Conservation (phyloP, 768 basidiomycete species). For the Galerina sulciceps region DNA sequence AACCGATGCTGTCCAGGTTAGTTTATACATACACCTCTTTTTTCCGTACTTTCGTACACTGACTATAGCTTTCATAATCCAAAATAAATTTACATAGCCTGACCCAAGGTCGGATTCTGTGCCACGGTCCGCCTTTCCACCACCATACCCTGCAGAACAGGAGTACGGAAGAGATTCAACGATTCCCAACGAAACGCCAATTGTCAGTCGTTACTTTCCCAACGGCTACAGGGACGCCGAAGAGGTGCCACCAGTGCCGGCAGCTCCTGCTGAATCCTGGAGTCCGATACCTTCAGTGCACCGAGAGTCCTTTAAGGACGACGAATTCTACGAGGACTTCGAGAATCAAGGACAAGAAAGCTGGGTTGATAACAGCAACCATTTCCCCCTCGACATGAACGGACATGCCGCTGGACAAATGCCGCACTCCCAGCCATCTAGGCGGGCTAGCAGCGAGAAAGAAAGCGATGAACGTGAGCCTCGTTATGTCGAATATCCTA, state of each 20-base stretch:
- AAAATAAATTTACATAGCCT: not conserved
- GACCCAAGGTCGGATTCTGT: not conserved
- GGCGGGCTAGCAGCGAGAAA: not conserved
- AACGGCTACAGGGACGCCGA: conserved; percentile 12
- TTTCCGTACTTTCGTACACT: not conserved
- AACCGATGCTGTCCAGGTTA: not conserved
- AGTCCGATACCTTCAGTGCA: conserved; percentile 39
- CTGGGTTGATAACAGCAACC: conserved; percentile 9
- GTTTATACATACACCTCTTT: not conserved
- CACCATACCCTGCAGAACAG: not conserved
- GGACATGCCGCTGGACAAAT: not conserved
- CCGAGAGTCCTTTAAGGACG: conserved; percentile 25
- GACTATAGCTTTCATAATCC: not conserved
- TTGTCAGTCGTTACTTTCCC: conserved; percentile 22
- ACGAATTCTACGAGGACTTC: conserved; percentile 2
- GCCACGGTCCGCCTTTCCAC: not conserved
- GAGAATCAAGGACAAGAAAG: conserved; percentile 9
- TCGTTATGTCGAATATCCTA: conserved; percentile 9
- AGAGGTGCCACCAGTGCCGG: conserved; percentile 2
- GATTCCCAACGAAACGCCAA: conserved; percentile 15
- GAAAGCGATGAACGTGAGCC: not conserved
- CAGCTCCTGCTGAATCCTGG: conserved; percentile 27
- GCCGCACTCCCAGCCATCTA: not conserved
- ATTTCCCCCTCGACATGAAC: not conserved
- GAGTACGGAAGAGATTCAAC: not conserved